These are phyloP conservation scores for Rugonectria rugulosa DNA, from an alignment of 2,329 filamentous ascomycete species.

Conservation along the genomic window DNA sequence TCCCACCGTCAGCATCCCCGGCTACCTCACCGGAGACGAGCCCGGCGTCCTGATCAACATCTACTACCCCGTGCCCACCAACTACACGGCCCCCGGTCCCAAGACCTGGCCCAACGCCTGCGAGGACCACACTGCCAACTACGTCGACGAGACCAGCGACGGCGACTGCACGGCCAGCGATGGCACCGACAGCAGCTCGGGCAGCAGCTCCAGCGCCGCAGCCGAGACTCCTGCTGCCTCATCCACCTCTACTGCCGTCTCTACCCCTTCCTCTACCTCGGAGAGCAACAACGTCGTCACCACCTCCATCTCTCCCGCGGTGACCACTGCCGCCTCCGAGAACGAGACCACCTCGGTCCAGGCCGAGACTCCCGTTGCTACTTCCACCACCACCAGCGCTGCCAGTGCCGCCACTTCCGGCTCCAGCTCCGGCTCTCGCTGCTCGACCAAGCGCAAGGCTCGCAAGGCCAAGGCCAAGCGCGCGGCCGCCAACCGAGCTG, in stretches of 20 bases:
- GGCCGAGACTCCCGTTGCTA: conserved; percentile 13
- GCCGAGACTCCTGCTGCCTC: conserved; percentile 8
- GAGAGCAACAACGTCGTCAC: neutral
- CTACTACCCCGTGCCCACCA: conserved; percentile 45
- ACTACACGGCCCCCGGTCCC: conserved; percentile 45
- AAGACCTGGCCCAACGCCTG: conserved; percentile 45
- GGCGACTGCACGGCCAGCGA: conserved; percentile 47
- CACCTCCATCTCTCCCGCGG: conserved; percentile 7
- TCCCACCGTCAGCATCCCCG: conserved; percentile 43
- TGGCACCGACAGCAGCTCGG: conserved; percentile 28
- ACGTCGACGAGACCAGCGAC: conserved; percentile 41
- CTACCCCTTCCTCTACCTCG: conserved; percentile 15
- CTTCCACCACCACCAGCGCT: conserved; percentile 16
- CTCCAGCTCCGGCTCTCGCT: conserved; percentile 3
- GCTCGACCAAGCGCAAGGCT: conserved; percentile 17
- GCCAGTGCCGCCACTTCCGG: conserved; percentile 19
- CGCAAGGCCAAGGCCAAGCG: conserved; percentile 33
- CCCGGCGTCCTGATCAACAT: conserved; percentile 45
- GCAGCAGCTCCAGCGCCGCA: conserved; percentile 17
- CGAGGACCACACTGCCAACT: conserved; percentile 49
- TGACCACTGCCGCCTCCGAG: conserved; percentile 25
- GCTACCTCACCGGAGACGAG: conserved; percentile 44
- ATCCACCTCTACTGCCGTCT: conserved; percentile 9
- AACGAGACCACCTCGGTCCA: conserved; percentile 13
- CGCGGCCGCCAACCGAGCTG: too few species aligned